Conservation (phyloP, 2,329 filamentous ascomycete species). For the Macrophomina tecta region DNA sequence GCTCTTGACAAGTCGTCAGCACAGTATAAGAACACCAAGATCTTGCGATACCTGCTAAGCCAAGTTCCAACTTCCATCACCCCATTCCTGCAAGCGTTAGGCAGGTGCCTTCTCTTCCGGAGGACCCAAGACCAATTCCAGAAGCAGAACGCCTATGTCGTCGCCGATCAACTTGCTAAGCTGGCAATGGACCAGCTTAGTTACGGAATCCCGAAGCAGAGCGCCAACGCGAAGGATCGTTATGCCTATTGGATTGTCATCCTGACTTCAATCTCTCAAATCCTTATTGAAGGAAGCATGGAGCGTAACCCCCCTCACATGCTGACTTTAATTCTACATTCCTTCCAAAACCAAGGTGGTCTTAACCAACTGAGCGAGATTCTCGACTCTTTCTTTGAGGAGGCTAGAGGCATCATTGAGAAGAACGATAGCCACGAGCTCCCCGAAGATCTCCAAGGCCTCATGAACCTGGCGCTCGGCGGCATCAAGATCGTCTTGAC, state of each 20-base stretch:
- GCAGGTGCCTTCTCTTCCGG: slow-evolving; percentile 78
- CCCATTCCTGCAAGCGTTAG: slow-evolving; percentile 83
- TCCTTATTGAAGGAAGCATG: slow-evolving; percentile 72
- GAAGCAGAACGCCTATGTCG: slow-evolving; percentile 65
- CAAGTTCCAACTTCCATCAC: slow-evolving; percentile 81
- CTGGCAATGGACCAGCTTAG: slow-evolving; percentile 72
- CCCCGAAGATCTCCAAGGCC: slow-evolving; percentile 51
- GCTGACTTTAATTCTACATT: slow-evolving; percentile 77
- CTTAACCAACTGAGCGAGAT: slow-evolving; percentile 76
- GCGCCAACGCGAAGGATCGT: slow-evolving; percentile 63
- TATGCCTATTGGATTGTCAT: slow-evolving; percentile 84
- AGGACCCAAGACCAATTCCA: slow-evolving; percentile 70
- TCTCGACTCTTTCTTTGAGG: slow-evolving; percentile 69
- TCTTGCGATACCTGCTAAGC: slow-evolving; percentile 76
- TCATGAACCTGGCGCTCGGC: slow-evolving; percentile 58
- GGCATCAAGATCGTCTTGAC: slow-evolving; percentile 83
- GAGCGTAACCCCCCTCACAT: slow-evolving; percentile 43
- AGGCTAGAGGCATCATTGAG: slow-evolving; percentile 58
- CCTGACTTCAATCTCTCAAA: slow-evolving; percentile 76
- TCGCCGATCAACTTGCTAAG: slow-evolving; percentile 73
- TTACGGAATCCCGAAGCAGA: slow-evolving; percentile 52
- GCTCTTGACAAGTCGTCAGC: slow-evolving; percentile 32
- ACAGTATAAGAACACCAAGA: slow-evolving; percentile 76
- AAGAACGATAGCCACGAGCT: slow-evolving; percentile 47
- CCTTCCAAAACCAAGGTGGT: slow-evolving; percentile 83